Evolutionary conservation across 805 yeast species (phyloP).

Genomic region (Pichia membranifaciens): DNA sequence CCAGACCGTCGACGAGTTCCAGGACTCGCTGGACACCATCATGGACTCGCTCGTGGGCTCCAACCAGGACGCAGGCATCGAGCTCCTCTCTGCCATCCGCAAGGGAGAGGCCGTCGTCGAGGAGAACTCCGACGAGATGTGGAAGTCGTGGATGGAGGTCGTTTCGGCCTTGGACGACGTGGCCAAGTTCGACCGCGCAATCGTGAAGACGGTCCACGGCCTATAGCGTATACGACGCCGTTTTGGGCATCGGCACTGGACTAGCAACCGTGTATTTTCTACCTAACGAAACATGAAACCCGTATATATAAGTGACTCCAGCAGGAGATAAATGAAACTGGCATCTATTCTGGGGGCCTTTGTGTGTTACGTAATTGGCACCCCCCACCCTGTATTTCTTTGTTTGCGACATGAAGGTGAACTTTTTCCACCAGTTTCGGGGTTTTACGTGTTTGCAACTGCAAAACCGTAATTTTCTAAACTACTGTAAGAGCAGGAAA

Average conservation of each 20-base stretch:
- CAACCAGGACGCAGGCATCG: not conserved
- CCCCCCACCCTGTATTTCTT: too few relatives aligned
- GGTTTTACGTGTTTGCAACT: not conserved
- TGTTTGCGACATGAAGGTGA: too few relatives aligned
- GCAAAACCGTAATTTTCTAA: not conserved
- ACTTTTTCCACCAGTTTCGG: too few relatives aligned
- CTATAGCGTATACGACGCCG: too few relatives aligned
- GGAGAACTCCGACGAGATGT: constrained; percentile 2
- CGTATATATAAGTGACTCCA: too few relatives aligned
- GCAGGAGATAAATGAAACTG: too few relatives aligned
- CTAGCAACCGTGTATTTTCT: too few relatives aligned
- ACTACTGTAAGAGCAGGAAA: not conserved
- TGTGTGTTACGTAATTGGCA: too few relatives aligned
- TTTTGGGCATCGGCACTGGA: too few relatives aligned
- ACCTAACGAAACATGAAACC: too few relatives aligned
- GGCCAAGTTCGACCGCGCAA: not conserved
- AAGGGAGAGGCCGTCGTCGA: not conserved
- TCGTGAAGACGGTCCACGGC: not conserved
- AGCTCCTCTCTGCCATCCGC: not conserved
- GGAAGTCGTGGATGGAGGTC: constrained; percentile 6
- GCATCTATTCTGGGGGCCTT: too few relatives aligned
- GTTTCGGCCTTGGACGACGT: constrained; percentile 1
- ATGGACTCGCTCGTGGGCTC: constrained; percentile 1
- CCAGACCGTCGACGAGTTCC: constrained; percentile 3
- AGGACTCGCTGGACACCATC: not conserved